A percentile compares a stretch with the other conserved stretches of the same genome.
Evolutionary conservation across 441 rosid genomes (phyloP).

Genomic region (Pelargonium fulgidum): DNA sequence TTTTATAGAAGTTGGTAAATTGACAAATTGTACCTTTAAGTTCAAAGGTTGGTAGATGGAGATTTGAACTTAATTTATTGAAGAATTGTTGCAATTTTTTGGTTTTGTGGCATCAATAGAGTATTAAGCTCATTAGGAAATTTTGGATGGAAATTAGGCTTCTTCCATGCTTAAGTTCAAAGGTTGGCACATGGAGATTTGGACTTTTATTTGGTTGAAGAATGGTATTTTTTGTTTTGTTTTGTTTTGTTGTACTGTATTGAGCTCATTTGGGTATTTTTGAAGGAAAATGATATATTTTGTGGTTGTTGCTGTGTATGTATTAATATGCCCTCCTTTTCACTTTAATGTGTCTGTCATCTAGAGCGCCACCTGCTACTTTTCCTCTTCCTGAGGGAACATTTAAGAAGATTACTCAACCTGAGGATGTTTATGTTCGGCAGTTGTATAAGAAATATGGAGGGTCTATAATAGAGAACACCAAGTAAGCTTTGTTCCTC

Average conservation of each 20-base stretch:
- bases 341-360: not conserved
- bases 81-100: not conserved
- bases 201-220: too few relatives aligned
- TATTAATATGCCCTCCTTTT: not conserved
- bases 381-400: not conserved
- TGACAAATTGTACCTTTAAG: not conserved
- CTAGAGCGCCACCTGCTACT: not conserved
- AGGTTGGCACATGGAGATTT: too few relatives aligned
- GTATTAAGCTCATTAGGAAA: too few relatives aligned
- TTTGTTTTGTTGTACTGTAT: not conserved
- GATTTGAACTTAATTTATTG: not conserved
- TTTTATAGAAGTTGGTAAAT: not conserved
- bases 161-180: too few relatives aligned
- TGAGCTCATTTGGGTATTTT: not conserved
- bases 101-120: not conserved
- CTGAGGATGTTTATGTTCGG: not conserved
- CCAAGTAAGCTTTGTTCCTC: conserved; percentile 5
- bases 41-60: not conserved
- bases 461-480: not conserved
- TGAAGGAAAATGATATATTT: not conserved
- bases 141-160: not conserved
- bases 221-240: too few relatives aligned
- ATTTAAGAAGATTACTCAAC: not conserved
- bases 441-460: not conserved
- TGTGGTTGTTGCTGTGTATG: not conserved